Conservation (phyloP, 1,139 yeast species). For the Citeromyces siamensis region DNA sequence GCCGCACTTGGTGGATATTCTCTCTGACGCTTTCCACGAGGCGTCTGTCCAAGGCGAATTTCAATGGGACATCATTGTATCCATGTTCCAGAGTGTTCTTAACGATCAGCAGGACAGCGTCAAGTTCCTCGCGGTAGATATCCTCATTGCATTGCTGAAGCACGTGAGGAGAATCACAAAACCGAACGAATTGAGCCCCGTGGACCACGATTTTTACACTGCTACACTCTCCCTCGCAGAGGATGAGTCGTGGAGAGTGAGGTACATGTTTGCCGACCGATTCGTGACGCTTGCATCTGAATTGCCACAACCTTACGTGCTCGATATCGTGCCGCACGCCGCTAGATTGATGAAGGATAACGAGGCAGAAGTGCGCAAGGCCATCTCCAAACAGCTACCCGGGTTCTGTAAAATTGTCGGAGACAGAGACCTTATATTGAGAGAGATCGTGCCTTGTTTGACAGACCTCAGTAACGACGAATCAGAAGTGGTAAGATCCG, state of each 20-base stretch:
- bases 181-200: constrained; percentile 27
- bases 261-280: constrained; percentile 94
- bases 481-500: constrained; percentile 86
- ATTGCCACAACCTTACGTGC: constrained; percentile 39
- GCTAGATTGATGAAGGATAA: constrained; percentile 75
- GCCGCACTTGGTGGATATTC: constrained; percentile 55
- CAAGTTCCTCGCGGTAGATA: constrained; percentile 80
- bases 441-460: constrained; percentile 73
- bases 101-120: constrained; percentile 94
- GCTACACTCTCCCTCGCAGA: constrained; percentile 57
- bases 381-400: constrained; percentile 86
- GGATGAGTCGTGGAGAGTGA: constrained; percentile 96
- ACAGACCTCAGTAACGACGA: constrained; percentile 81
- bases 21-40: constrained; percentile 27
- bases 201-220: constrained; percentile 46
- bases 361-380: constrained; percentile 95
- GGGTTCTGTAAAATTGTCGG: constrained; percentile 52
- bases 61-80: constrained; percentile 61
- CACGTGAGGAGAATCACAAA: constrained; percentile 35
- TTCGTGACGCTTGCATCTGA: constrained; percentile 64
- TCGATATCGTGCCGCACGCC: constrained; percentile 56
- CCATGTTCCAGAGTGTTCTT: constrained; percentile 72
- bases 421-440: constrained; percentile 41
- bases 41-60: constrained; percentile 18
- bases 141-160: constrained; percentile 59